These are phyloP conservation scores for Suillus occidentalis DNA, from an alignment of 768 basidiomycete species.

Conservation along the genomic window DNA sequence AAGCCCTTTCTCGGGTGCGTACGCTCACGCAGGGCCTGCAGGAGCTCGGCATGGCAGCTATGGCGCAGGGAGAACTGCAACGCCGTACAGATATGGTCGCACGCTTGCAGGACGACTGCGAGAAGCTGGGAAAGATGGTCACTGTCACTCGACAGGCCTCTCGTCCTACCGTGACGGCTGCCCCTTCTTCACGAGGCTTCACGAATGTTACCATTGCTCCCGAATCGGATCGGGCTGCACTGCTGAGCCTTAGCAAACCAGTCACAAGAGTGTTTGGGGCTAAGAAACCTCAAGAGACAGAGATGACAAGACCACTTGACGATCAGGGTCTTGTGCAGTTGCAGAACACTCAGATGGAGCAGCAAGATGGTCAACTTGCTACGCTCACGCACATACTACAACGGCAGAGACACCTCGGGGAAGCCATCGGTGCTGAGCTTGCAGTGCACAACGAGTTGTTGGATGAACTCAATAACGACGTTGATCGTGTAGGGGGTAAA, in stretches of 20 bases:
- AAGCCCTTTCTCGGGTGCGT: slow-evolving; percentile 72
- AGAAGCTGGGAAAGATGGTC: slow-evolving; percentile 83
- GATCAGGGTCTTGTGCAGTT: slow-evolving; percentile 76
- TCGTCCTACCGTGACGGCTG: slow-evolving; percentile 33
- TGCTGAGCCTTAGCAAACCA: slow-evolving; percentile 54
- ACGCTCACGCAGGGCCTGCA: slow-evolving; percentile 68
- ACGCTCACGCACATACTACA: slow-evolving; percentile 79
- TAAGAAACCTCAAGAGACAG: slow-evolving; percentile 71
- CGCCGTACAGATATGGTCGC: slow-evolving; percentile 88
- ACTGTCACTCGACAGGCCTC: slow-evolving; percentile 65
- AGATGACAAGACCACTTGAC: slow-evolving; percentile 84
- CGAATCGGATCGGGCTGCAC: slow-evolving; percentile 61
- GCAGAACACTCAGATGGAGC: slow-evolving; percentile 77
- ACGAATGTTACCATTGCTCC: slow-evolving; percentile 37
- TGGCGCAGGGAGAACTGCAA: slow-evolving; percentile 91
- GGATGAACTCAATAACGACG: slow-evolving; percentile 73
- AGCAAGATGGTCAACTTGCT: slow-evolving; percentile 82
- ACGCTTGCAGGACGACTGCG: slow-evolving; percentile 86
- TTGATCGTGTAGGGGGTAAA: slow-evolving; percentile 78
- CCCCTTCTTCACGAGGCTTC: slow-evolving; percentile 29
- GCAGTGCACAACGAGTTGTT: slow-evolving; percentile 82
- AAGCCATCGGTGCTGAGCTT: slow-evolving; percentile 84
- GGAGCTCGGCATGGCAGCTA: slow-evolving; percentile 62
- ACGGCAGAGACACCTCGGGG: slow-evolving; percentile 82
- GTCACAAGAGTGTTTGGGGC: slow-evolving; percentile 81